Base-by-base conservation (phyloP, 352 stramenopile genomes). In the Peronospora tabacina region DNA sequence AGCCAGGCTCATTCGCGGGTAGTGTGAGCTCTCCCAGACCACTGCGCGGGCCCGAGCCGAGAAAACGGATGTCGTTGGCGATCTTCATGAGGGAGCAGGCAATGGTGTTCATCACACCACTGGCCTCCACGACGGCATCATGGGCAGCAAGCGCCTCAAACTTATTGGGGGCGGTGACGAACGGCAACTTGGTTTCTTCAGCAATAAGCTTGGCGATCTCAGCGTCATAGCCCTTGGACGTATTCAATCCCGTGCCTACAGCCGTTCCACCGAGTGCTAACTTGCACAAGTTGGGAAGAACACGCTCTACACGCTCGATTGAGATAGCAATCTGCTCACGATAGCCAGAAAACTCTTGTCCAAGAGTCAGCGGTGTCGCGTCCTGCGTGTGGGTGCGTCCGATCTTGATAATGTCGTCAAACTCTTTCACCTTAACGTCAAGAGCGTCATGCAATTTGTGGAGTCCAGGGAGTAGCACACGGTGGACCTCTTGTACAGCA, bases 331-430 rank as follows among this genome's bases (percentile, higher is more conserved):
- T 84, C 66, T 98, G 93, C 51, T 84, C 72, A 29, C 72, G 68
- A 56, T 98, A 98, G 40, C 93, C 96, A 30, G 77, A 87, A 72
- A 99, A 98, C 66, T 98, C 96, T 74, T 99, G 95, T 42, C 93
- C 94, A 15, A 99, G 75, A n/a, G 95, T 98, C 6, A 98, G 55
- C 1, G 95, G 94, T 24, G 94, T 98, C 1, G 95, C 94, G 69
- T 98, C 94, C 57, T 91, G 80, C 15, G 81, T 91, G 72, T 98
- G 95, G 5, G 95, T 98, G 40, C 95, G 74, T 43, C 95, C 95
- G 69, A 98, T 98, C 72, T 98, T 98, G 72, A 98, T 95, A 55
- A 98, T 95, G 58, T 81, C 70, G 20, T 92, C 59, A 63, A 97
- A 98, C 55, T 97, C 81, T n/a, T 75, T 60, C 9, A 76, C 71